A percentile compares a stretch with the other conserved stretches of the same genome.
Conservation (phyloP, 441 rosid genomes). For the Adansonia gregorii region DNA sequence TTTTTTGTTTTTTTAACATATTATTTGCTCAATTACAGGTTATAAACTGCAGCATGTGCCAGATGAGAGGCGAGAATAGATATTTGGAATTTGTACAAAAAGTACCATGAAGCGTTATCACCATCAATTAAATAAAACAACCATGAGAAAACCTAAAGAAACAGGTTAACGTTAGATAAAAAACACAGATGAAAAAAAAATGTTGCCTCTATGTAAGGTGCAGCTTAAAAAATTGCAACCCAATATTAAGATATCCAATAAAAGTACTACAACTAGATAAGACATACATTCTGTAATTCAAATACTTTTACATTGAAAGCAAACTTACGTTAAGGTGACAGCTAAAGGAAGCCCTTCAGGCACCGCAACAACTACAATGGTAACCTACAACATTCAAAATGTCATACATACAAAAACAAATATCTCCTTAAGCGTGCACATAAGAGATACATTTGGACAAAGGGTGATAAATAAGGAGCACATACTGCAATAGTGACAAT, state of each 20-base stretch:
- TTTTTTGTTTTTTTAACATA: neutral
- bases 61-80: neutral
- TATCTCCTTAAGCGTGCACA: neutral
- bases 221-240: neutral
- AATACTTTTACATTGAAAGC: slow-evolving; percentile 1
- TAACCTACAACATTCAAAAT: slow-evolving; percentile 60
- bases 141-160: neutral
- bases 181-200: neutral
- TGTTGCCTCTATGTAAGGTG: neutral
- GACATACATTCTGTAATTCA: neutral
- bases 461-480: slow-evolving; percentile 12
- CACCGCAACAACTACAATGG: slow-evolving; percentile 97
- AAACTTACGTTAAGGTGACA: slow-evolving; percentile 89
- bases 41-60: neutral
- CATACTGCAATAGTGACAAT: slow-evolving; percentile 90
- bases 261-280: neutral
- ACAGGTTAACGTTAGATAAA: neutral
- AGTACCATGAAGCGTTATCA: neutral
- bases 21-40: neutral
- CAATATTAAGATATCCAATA: neutral
- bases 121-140: neutral
- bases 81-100: neutral
- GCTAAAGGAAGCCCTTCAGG: slow-evolving; percentile 99
- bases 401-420: slow-evolving; percentile 26
- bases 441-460: slow-evolving; percentile 6